Conservation (phyloP, 345 rosid species). For the Turritis glabra region DNA sequence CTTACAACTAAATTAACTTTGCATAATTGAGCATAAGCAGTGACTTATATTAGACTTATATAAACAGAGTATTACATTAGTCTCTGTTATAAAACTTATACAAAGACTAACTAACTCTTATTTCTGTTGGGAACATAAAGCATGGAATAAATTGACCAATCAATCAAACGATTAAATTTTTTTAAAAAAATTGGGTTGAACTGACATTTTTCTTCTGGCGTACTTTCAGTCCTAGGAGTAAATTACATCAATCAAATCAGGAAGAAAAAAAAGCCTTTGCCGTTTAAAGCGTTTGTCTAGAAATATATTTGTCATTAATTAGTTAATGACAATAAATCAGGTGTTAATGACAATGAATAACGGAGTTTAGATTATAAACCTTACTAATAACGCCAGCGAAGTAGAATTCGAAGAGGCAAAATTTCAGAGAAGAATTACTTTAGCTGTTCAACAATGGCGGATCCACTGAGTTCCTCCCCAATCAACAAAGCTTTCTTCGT, state of each 20-base stretch:
- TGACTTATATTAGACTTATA: too few species aligned
- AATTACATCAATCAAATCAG: not conserved
- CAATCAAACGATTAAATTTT: not conserved
- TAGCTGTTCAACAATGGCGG: constrained; percentile 21
- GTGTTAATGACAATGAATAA: not conserved
- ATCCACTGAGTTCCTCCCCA: not conserved
- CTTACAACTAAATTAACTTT: too few species aligned
- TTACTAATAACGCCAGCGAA: not conserved
- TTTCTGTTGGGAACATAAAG: too few species aligned
- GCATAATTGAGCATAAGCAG: too few species aligned
- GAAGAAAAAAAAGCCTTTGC: not conserved
- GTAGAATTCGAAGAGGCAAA: not conserved
- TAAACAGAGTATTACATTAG: too few species aligned
- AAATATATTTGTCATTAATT: not conserved
- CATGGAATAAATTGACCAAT: too few species aligned
- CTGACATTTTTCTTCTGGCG: not conserved
- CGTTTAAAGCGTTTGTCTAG: not conserved
- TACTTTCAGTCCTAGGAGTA: not conserved
- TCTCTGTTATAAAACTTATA: too few species aligned
- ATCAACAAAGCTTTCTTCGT: constrained; percentile 19
- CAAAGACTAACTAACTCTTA: too few species aligned
- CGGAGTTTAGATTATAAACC: not conserved
- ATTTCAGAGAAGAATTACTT: not conserved
- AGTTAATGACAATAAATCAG: not conserved
- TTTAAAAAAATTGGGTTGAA: not conserved